Evolutionary conservation across 352 stramenopile species (phyloP).

Genomic region (Phytophthora fragariae): DNA sequence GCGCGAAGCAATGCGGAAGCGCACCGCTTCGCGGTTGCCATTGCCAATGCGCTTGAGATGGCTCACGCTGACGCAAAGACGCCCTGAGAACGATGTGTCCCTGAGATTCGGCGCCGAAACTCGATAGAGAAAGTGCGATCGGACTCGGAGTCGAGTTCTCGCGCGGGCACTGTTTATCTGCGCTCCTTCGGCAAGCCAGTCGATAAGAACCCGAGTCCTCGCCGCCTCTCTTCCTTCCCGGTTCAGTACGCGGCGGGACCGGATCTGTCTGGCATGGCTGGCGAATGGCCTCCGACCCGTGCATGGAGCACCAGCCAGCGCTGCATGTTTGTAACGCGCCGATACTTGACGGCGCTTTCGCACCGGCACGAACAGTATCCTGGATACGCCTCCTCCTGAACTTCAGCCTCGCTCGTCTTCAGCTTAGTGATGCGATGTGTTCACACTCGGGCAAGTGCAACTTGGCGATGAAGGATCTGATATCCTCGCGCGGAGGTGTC

Average conservation of each 20-base stretch:
- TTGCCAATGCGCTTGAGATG: slow-evolving; percentile 1
- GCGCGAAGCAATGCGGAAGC: slow-evolving; percentile 4
- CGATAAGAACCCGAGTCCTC: neutral
- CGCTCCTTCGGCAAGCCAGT: slow-evolving; percentile 9
- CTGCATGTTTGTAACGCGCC: slow-evolving; percentile 5
- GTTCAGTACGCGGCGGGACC: slow-evolving; percentile 14
- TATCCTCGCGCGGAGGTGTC: slow-evolving; percentile 23
- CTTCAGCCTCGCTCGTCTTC: neutral
- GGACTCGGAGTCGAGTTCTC: slow-evolving; percentile 8
- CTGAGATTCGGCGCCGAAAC: slow-evolving; percentile 12
- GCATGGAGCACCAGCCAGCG: neutral
- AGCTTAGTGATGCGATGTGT: neutral
- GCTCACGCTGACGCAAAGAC: slow-evolving; percentile 4
- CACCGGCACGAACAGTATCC: neutral
- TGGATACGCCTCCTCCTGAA: neutral
- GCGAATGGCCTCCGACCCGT: slow-evolving; percentile 1
- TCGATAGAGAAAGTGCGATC: slow-evolving; percentile 30
- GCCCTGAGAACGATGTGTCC: slow-evolving; percentile 2
- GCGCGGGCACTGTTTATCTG: slow-evolving; percentile 13
- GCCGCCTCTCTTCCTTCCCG: slow-evolving; percentile 15
- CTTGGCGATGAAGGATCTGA: slow-evolving; percentile 31
- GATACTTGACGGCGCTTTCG: slow-evolving; percentile 1
- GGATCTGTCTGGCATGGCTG: slow-evolving; percentile 15
- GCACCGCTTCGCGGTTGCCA: slow-evolving; percentile 7
- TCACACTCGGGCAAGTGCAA: slow-evolving; percentile 5